A percentile compares a stretch with the other conserved stretches of the same genome.
phyloP scores from a whole-genome alignment of 768 basidiomycete genomes.

The Suillus ampliporus region DNA sequence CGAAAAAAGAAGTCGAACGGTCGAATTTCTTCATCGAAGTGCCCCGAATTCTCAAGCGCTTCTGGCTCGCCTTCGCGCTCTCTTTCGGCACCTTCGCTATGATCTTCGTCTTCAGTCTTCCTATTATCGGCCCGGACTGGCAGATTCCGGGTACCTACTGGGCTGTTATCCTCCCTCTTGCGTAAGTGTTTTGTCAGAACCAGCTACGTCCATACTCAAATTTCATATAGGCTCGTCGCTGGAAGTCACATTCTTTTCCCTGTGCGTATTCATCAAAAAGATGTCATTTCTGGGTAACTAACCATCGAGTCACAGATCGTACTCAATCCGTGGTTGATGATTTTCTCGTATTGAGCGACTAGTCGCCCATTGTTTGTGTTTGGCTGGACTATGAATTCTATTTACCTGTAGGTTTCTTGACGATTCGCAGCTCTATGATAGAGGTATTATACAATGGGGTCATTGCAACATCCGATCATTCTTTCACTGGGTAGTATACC shows the following conservation, averaged over 20 bases:
- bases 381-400: neutral
- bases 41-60: conserved; percentile 81
- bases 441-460: conserved; percentile 2
- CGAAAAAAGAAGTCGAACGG: conserved; percentile 75
- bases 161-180: conserved; percentile 79
- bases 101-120: conserved; percentile 61
- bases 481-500: neutral
- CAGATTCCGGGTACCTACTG: conserved; percentile 64
- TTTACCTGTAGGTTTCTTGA: neutral
- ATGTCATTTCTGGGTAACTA: conserved; percentile 6
- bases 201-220: conserved; percentile 4
- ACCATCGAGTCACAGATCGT: conserved; percentile 64
- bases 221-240: conserved; percentile 55
- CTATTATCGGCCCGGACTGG: conserved; percentile 67
- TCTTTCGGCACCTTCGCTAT: conserved; percentile 54
- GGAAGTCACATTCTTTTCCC: conserved; percentile 77
- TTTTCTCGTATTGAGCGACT: conserved; percentile 60
- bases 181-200: conserved; percentile 46
- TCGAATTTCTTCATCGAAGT: conserved; percentile 87
- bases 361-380: neutral
- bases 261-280: conserved; percentile 45
- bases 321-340: conserved; percentile 89
- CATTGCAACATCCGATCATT: neutral
- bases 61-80: conserved; percentile 67
- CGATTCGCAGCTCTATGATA: neutral